These are phyloP conservation scores for Heterobasidion irregulare DNA, from an alignment of 1,284 basidiomycete genomes.

Conservation along the genomic window DNA sequence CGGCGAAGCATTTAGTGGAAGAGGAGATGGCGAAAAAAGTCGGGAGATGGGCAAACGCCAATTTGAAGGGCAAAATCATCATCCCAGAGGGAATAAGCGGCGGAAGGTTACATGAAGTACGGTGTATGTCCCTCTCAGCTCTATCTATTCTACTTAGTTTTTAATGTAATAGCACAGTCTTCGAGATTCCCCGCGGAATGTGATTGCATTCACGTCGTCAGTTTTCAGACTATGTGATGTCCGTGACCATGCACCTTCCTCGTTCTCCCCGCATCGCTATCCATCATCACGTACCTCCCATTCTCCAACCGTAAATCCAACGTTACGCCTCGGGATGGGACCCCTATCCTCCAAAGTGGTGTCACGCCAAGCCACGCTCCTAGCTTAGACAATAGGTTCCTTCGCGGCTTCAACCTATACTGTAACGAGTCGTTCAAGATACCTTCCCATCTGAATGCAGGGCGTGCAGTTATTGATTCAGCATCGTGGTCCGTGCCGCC, in stretches of 20 bases:
- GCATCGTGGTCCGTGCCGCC: slow-evolving; percentile 69
- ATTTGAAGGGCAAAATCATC: background rate
- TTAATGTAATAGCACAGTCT: too few relatives aligned
- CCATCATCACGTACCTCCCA: slow-evolving; percentile 46
- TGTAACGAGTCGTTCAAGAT: slow-evolving; percentile 51
- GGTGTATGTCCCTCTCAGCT: background rate
- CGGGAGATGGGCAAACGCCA: background rate
- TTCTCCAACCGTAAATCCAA: slow-evolving; percentile 48
- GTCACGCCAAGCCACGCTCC: slow-evolving; percentile 61
- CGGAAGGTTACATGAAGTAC: background rate
- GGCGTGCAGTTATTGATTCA: slow-evolving; percentile 47
- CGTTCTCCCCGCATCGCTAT: slow-evolving; percentile 3
- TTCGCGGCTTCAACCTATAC: slow-evolving; percentile 25
- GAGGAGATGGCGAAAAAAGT: background rate
- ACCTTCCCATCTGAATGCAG: slow-evolving; percentile 65
- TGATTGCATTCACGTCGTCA: background rate
- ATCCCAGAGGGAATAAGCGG: background rate
- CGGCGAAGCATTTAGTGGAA: background rate
- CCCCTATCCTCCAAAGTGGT: slow-evolving; percentile 47
- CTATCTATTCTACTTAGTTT: too few relatives aligned
- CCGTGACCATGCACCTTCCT: background rate
- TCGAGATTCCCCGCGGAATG: background rate
- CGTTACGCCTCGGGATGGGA: slow-evolving; percentile 43
- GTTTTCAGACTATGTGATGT: background rate
- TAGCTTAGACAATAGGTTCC: slow-evolving; percentile 41